Conservation (phyloP, 108 stramenopile species). For the Nitzschia sp. region DNA sequence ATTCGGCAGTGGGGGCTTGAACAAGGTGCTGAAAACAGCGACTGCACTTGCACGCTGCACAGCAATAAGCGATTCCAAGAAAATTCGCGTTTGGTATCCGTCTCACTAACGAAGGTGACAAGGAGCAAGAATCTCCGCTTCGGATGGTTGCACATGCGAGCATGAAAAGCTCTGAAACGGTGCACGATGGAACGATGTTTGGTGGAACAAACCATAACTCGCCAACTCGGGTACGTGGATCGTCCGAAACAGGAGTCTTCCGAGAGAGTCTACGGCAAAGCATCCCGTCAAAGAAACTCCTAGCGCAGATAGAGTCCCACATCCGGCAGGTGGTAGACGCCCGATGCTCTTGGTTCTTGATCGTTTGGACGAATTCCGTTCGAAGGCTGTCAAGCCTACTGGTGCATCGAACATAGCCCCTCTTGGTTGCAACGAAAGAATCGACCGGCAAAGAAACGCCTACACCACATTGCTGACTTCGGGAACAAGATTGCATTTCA, state of each 20-base stretch:
- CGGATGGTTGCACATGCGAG: constrained; percentile 52
- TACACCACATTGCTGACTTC: neutral
- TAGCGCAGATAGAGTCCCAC: constrained; percentile 41
- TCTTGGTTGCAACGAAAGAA: constrained; percentile 14
- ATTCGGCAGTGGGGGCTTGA: neutral
- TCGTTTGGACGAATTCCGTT: neutral
- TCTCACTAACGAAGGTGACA: constrained; percentile 70
- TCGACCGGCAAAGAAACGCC: constrained; percentile 10
- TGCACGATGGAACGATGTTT: constrained; percentile 26
- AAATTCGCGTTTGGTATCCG: constrained; percentile 49
- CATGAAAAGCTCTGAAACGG: constrained; percentile 52
- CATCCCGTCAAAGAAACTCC: constrained; percentile 59
- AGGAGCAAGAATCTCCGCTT: constrained; percentile 7
- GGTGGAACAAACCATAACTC: neutral
- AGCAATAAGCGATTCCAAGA: constrained; percentile 65
- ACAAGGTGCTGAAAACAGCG: constrained; percentile 57
- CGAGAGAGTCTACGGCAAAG: constrained; percentile 39
- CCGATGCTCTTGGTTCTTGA: neutral
- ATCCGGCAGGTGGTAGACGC: neutral
- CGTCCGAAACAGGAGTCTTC: neutral
- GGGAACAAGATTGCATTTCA: constrained; percentile 21
- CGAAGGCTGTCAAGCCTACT: neutral
- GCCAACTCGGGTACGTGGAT: neutral
- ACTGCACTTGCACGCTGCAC: constrained; percentile 65
- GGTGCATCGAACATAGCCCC: constrained; percentile 52